Percentiles rank a stretch among this genome's conserved stretches.
phyloP scores from a whole-genome alignment of 805 yeast genomes.

The Lachancea kluyveri region DNA sequence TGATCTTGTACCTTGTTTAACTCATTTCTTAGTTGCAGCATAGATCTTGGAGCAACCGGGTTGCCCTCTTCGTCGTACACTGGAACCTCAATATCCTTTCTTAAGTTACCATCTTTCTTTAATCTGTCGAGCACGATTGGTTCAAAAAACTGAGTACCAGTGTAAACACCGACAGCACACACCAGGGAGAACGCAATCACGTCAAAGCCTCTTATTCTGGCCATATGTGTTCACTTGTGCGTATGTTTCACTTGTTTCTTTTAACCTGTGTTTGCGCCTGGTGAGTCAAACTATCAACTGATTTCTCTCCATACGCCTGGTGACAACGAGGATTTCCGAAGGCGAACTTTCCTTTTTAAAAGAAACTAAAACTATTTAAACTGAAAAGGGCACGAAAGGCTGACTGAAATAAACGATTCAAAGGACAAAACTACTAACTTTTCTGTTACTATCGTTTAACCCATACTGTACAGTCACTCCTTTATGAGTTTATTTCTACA shows the following conservation, averaged over 20 bases:
- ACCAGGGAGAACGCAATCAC: conserved; percentile 22
- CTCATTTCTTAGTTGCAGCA: conserved; percentile 14
- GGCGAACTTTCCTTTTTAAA: no score
- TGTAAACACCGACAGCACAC: conserved; percentile 38
- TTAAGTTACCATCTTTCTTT: conserved; percentile 56
- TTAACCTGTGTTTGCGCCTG: no score
- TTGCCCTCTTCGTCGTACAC: conserved; percentile 43
- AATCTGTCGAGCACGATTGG: conserved; percentile 66
- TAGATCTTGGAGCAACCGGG: conserved; percentile 22
- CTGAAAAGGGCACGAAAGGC: neutral
- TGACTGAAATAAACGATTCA: no score
- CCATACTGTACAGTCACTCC: no score
- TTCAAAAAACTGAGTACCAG: conserved; percentile 58
- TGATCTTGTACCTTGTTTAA: conserved; percentile 13
- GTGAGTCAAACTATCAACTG: no score
- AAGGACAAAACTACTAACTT: no score
- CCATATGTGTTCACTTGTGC: conserved; percentile 14
- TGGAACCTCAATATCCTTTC: conserved; percentile 54
- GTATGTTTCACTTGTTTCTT: neutral
- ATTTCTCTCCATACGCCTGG: no score
- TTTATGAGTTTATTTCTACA: no score
- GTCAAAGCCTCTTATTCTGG: conserved; percentile 28
- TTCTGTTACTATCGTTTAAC: no score
- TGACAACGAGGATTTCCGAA: no score
- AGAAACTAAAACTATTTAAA: neutral